Percentiles rank a stretch among this genome's conserved stretches.
phyloP scores from a whole-genome alignment of 1,284 basidiomycete species.

The Pseudozyma pruni region DNA sequence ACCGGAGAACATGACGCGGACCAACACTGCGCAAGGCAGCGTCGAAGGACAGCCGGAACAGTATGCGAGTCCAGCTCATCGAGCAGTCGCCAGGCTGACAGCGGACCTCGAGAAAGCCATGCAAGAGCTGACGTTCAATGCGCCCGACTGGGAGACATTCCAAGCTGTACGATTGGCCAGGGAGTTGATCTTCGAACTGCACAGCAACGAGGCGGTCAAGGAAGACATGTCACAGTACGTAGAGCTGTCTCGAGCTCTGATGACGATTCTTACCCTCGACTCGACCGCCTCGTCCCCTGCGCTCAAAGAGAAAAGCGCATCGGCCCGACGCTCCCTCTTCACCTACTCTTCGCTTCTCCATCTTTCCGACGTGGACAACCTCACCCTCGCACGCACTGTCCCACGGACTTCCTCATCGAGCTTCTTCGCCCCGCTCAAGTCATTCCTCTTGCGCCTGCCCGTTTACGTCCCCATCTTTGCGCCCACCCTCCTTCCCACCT shows the following conservation, averaged over 20 bases:
- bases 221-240: conserved; percentile 26
- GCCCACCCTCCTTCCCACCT: conserved; percentile 35
- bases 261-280: conserved; percentile 24
- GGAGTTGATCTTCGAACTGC: conserved; percentile 79
- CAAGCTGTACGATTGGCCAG: conserved; percentile 87
- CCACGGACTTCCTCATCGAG: neutral
- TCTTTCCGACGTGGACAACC: conserved; percentile 20
- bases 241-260: conserved; percentile 17
- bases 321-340: conserved; percentile 24
- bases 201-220: neutral
- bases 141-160: conserved; percentile 90
- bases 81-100: conserved; percentile 88
- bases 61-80: conserved; percentile 70
- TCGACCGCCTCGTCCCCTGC: neutral
- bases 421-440: conserved; percentile 4
- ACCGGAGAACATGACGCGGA: conserved; percentile 35
- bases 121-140: conserved; percentile 83
- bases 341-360: conserved; percentile 22
- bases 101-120: conserved; percentile 78
- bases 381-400: conserved; percentile 6
- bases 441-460: conserved; percentile 27
- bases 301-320: conserved; percentile 1
- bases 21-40: conserved; percentile 1
- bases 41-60: no score
- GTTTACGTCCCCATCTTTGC: conserved; percentile 24